phyloP scores from a whole-genome alignment of 176 grass and related monocot species.

The Eragrostis nindensis region DNA sequence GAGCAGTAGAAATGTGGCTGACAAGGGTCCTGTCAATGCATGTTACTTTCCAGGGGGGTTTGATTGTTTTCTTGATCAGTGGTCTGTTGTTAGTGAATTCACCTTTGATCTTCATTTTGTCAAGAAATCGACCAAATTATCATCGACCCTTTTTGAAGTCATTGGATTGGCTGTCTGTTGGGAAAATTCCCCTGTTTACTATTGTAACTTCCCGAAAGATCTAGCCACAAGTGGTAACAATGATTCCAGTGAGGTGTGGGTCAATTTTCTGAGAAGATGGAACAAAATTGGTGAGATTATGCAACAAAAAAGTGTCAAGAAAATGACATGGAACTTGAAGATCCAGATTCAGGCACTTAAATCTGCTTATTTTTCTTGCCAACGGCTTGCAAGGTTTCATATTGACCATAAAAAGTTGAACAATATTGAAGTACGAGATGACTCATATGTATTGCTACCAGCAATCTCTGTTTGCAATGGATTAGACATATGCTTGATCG shows the following conservation, averaged over 20 bases:
- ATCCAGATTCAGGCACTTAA: conserved; percentile 90
- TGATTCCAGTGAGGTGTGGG: conserved; percentile 60
- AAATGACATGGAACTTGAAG: conserved; percentile 95
- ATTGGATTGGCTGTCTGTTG: conserved; percentile 90
- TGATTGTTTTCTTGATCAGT: conserved; percentile 78
- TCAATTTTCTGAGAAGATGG: conserved; percentile 69
- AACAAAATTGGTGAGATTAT: conserved; percentile 72
- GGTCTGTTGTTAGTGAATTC: conserved; percentile 71
- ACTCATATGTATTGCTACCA: conserved; percentile 68
- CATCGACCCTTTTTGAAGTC: conserved; percentile 64
- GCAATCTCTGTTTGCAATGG: conserved; percentile 67
- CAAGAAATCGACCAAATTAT: conserved; percentile 52
- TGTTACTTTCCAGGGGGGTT: conserved; percentile 77
- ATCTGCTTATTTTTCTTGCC: conserved; percentile 72
- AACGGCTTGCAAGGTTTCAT: conserved; percentile 61
- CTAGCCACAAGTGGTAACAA: conserved; percentile 42
- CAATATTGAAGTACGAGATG: conserved; percentile 64
- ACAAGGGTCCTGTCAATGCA: conserved; percentile 76
- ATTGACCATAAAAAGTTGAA: conserved; percentile 62
- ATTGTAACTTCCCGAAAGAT: conserved; percentile 90
- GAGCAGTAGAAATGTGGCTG: conserved; percentile 34
- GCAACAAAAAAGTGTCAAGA: conserved; percentile 58
- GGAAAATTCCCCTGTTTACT: conserved; percentile 86
- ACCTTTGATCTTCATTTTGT: conserved; percentile 92
- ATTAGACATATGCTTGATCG: conserved; percentile 72